Evolutionary conservation across 352 stramenopile species (phyloP).

Genomic region (Detonula confervacea): DNA sequence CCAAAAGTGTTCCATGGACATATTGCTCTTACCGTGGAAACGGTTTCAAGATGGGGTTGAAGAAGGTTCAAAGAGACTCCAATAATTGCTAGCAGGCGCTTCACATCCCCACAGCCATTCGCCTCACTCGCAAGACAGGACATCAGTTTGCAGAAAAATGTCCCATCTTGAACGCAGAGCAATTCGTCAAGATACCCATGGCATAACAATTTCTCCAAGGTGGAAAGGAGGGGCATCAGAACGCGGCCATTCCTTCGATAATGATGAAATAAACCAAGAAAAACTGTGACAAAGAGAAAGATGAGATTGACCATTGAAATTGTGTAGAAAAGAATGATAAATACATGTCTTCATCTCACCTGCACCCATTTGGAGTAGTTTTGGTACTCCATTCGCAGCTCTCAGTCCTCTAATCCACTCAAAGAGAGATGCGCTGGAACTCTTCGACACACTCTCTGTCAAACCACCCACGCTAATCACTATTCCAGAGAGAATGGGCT

Average conservation of each 20-base stretch:
- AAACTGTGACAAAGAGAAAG: conserved; percentile 33
- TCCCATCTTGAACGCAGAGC: conserved; percentile 35
- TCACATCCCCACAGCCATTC: conserved; percentile 65
- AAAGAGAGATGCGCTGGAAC: conserved; percentile 55
- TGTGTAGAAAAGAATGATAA: neutral
- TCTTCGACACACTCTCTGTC: conserved; percentile 92
- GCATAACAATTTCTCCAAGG: conserved; percentile 73
- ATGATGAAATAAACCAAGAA: conserved; percentile 61
- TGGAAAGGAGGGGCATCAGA: conserved; percentile 74
- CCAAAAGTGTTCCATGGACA: conserved; percentile 8
- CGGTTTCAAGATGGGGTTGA: conserved; percentile 41
- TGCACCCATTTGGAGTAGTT: conserved; percentile 56
- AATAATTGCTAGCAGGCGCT: conserved; percentile 67
- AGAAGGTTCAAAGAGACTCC: conserved; percentile 68
- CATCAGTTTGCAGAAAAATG: conserved; percentile 58
- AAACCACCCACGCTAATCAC: conserved; percentile 94
- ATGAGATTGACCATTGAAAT: conserved; percentile 5
- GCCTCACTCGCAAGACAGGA: conserved; percentile 47
- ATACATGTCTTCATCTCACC: conserved; percentile 38
- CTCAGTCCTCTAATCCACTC: conserved; percentile 58
- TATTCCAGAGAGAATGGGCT: conserved; percentile 89
- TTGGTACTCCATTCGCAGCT: conserved; percentile 36
- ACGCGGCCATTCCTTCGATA: conserved; percentile 70
- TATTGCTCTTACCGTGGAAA: conserved; percentile 45
- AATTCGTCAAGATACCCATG: conserved; percentile 70